phyloP scores from a whole-genome alignment of 768 basidiomycete species.

The Suillus luteus region DNA sequence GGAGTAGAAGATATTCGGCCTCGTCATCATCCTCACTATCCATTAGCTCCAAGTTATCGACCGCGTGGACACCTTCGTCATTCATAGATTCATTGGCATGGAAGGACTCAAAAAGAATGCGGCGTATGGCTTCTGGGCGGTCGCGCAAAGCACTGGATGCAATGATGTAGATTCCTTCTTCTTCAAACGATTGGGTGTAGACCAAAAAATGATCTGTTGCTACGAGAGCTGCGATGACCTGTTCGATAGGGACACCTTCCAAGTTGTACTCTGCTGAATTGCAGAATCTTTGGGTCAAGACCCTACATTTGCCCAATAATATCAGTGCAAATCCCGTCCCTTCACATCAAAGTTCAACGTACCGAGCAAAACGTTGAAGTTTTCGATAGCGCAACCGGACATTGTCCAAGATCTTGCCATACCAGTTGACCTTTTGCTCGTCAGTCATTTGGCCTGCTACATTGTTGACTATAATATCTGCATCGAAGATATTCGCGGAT shows the following conservation, averaged over 20 bases:
- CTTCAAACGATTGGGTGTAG: conserved; percentile 84
- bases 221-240: conserved; percentile 78
- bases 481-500: conserved; percentile 38
- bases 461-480: conserved; percentile 41
- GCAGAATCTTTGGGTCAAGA: conserved; percentile 82
- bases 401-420: conserved; percentile 89
- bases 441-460: conserved; percentile 58
- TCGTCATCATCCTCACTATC: conserved; percentile 59
- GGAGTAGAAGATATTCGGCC: conserved; percentile 76
- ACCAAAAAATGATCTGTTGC: conserved; percentile 92
- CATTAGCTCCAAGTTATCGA: conserved; percentile 40
- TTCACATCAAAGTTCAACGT: conserved; percentile 4
- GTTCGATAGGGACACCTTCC: conserved; percentile 69
- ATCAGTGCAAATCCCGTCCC: conserved; percentile 8
- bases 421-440: conserved; percentile 86
- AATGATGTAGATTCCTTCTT: conserved; percentile 90
- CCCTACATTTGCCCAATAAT: conserved; percentile 39
- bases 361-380: conserved; percentile 91
- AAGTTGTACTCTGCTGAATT: conserved; percentile 92
- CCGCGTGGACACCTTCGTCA: conserved; percentile 52
- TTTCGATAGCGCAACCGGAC: conserved; percentile 92
- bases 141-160: conserved; percentile 78
- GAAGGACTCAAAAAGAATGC: conserved; percentile 85
- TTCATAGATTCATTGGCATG: conserved; percentile 63
- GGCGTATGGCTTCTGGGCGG: conserved; percentile 72